These are phyloP conservation scores for Oropetium thomaeum DNA, from an alignment of 176 grass and related monocot species.

Conservation along the genomic window DNA sequence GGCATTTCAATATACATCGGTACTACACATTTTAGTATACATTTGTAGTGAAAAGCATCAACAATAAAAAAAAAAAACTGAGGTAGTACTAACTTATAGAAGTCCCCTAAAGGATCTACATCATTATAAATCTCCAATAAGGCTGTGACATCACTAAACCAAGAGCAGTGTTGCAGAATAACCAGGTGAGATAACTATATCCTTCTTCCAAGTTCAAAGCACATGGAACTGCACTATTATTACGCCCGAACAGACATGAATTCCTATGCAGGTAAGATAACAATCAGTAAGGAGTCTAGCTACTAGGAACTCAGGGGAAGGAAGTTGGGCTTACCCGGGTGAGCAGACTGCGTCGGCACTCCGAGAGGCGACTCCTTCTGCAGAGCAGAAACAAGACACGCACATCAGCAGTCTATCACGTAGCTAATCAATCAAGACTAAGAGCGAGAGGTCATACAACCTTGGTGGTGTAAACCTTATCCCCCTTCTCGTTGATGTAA, in stretches of 20 bases:
- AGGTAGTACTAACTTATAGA: too few species aligned
- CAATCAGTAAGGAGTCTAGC: too few species aligned
- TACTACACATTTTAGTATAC: too few species aligned
- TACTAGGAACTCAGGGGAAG: background rate
- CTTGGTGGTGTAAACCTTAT: slow-evolving; percentile 98
- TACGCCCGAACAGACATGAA: background rate
- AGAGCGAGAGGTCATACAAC: slow-evolving; percentile 13
- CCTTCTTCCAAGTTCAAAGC: background rate
- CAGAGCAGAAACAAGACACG: background rate
- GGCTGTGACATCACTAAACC: background rate
- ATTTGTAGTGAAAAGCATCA: too few species aligned
- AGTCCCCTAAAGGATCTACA: background rate
- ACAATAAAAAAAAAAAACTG: too few species aligned
- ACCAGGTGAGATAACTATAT: background rate
- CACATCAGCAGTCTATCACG: background rate
- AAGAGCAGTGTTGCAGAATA: background rate
- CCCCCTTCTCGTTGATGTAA: slow-evolving; percentile 95
- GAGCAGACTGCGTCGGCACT: slow-evolving; percentile 76
- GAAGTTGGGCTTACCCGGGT: slow-evolving; percentile 45
- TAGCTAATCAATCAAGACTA: background rate
- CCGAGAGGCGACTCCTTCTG: slow-evolving; percentile 91
- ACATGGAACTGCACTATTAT: background rate
- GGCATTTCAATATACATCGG: too few species aligned
- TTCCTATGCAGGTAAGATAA: background rate
- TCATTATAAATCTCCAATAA: background rate